A percentile compares a stretch with the other conserved stretches of the same genome.
Evolutionary conservation across 768 basidiomycete genomes (phyloP).

Genomic region (Brasilioporus rufonigricans): DNA sequence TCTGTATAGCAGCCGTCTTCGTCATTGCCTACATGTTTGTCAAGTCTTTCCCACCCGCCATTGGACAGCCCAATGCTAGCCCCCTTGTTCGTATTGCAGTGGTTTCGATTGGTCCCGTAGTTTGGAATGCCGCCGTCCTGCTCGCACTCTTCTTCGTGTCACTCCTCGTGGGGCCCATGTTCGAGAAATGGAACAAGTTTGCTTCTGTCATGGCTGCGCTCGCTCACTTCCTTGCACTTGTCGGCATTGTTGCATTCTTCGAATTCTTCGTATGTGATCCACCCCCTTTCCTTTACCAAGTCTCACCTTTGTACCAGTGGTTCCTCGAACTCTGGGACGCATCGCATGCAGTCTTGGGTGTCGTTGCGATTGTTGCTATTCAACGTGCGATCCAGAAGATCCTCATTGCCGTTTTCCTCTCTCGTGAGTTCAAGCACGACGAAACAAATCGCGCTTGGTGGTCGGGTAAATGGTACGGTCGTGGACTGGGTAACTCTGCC

Average conservation of each 20-base stretch:
- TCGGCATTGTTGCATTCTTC: constrained; percentile 88
- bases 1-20: constrained; percentile 74
- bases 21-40: constrained; percentile 88
- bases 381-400: constrained; percentile 94
- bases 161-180: constrained; percentile 89
- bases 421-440: constrained; percentile 97
- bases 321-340: constrained; percentile 95
- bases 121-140: constrained; percentile 91
- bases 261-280: constrained; percentile 82
- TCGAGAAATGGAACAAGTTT: constrained; percentile 82
- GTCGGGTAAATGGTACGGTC: constrained; percentile 98
- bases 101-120: constrained; percentile 88
- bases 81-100: constrained; percentile 87
- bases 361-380: constrained; percentile 85
- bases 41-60: constrained; percentile 76
- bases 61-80: constrained; percentile 68
- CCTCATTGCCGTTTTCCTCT: constrained; percentile 89
- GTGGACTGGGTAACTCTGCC: constrained; percentile 86
- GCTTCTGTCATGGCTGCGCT: constrained; percentile 90
- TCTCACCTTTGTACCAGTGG: constrained; percentile 54
- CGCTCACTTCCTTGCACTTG: constrained; percentile 77
- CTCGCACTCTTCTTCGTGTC: constrained; percentile 86
- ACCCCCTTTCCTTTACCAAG: constrained; percentile 31
- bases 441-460: constrained; percentile 99
- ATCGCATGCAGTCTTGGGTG: constrained; percentile 93